phyloP scores from a whole-genome alignment of 75 land plant genomes.

The Pinus tabuliformis region DNA sequence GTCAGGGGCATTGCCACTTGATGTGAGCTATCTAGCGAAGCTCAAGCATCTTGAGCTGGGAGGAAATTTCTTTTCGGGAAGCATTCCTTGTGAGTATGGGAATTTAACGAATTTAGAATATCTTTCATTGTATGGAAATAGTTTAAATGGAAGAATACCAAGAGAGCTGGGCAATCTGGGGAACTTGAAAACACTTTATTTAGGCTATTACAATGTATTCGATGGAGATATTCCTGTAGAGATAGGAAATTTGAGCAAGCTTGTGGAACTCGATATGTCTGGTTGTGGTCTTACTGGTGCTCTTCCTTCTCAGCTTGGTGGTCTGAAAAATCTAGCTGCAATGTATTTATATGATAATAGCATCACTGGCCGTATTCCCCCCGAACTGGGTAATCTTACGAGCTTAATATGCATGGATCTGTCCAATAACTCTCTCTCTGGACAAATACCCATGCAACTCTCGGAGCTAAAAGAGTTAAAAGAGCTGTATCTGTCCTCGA shows the following conservation, averaged over 20 bases:
- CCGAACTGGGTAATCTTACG: constrained; percentile 54
- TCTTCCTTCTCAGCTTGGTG: constrained; percentile 55
- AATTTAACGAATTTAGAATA: constrained; percentile 35
- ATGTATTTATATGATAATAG: constrained; percentile 51
- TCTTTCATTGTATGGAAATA: constrained; percentile 63
- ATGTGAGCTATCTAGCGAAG: constrained; percentile 30
- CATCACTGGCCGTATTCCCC: constrained; percentile 63
- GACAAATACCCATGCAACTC: constrained; percentile 58
- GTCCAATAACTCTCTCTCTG: constrained; percentile 59
- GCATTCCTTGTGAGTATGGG: constrained; percentile 48
- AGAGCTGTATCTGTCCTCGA: constrained; percentile 66
- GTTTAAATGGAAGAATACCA: constrained; percentile 67
- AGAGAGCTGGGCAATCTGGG: constrained; percentile 57
- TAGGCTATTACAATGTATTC: constrained; percentile 73
- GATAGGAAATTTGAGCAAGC: constrained; percentile 47
- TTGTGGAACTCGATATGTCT: constrained; percentile 60
- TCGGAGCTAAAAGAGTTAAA: constrained; percentile 37
- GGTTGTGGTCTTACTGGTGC: constrained; percentile 53
- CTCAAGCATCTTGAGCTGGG: constrained; percentile 66
- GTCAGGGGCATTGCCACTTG: constrained; percentile 46
- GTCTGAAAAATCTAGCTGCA: constrained; percentile 42
- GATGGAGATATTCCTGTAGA: constrained; percentile 66
- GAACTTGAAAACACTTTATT: constrained; percentile 47
- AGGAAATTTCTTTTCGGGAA: constrained; percentile 75
- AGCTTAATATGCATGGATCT: constrained; percentile 47